Evolutionary conservation across 441 rosid species (phyloP), one percentile per base, ranked within the genome.

Genomic region (Syzygium syzygioides): DNA sequence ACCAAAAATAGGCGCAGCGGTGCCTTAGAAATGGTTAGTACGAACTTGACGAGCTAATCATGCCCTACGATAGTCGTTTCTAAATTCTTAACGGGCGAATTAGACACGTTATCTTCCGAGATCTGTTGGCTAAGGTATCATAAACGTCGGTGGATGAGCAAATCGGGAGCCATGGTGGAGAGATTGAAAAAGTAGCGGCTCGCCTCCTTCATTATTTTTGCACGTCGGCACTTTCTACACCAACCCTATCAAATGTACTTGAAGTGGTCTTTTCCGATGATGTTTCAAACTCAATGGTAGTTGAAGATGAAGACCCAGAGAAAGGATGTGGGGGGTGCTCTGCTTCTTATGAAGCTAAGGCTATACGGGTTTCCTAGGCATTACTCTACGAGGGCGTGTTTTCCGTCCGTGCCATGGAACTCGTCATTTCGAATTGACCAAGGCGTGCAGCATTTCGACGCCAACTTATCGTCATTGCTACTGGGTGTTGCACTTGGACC

Each of bases 231-330:
- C 28, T 60, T 30, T 28, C 4, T 28, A 6, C 18, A 11, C 3
- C 6, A 4, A 14, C 32, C 28, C 66, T 60, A 30, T 64, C 37
- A 14, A 64, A 30, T 15, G 37, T 64, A 64, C 20, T 2, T 7
- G 0, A 3, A 64, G 23, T 0, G 0, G 18, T 53, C 4, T 53
- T 53, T 53, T 15, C 6, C 0, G 0, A 64, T 30, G 8, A 30
- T 10, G 15, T 71, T 26, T 3, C 9, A 10, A 11, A 37, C 80
- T 71, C 80, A 10, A 8, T 3, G 9, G 1, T 20, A 37, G 28
- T 19, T 11, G 80, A 34, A 71, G 80, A 71, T 0, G 1, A 20
- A 17, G 79, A 34, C 7, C 45, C 18, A 18, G 26, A 12, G 0
- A 32, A 66, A 32, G 45, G 45, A 32, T 32, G 45, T 4, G 45